Conservation (phyloP, 2,329 filamentous ascomycete genomes). For the Fusarium begoniae region DNA sequence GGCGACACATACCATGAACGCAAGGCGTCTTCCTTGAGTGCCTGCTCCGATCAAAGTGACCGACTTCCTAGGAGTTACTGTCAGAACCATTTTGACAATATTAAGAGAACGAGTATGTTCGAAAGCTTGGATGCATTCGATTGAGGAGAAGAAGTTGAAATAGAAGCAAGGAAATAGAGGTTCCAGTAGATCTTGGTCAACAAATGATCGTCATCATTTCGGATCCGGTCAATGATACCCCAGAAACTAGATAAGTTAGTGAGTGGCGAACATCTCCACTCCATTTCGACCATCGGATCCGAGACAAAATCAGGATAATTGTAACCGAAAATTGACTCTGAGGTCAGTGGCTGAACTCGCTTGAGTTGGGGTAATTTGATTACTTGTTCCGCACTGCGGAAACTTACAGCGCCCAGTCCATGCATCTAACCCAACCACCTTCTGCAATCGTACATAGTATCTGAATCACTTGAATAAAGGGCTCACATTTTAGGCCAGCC, state of each 20-base stretch:
- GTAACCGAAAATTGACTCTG: neutral
- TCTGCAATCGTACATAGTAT: neutral
- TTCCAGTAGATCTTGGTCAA: neutral
- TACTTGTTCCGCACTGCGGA: neutral
- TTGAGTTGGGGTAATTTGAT: neutral
- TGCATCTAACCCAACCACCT: neutral
- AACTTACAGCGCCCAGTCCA: neutral
- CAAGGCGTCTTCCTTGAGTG: conserved; percentile 45
- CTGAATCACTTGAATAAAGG: too few species aligned
- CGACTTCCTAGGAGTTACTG: conserved; percentile 7
- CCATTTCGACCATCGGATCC: conserved; percentile 21
- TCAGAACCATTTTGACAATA: conserved; percentile 23
- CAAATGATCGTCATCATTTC: neutral
- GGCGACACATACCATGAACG: conserved; percentile 41
- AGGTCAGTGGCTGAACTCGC: neutral
- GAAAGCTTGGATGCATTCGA: neutral
- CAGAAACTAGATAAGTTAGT: neutral
- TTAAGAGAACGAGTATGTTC: neutral
- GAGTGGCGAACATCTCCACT: conserved; percentile 16
- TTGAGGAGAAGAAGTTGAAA: neutral
- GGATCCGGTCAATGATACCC: conserved; percentile 17
- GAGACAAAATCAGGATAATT: neutral
- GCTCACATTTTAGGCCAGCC: neutral
- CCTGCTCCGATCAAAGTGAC: conserved; percentile 44
- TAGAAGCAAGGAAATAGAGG: neutral